Base-by-base conservation (phyloP, 2,329 filamentous ascomycete genomes). In the Sarocladiaceae sp. region DNA sequence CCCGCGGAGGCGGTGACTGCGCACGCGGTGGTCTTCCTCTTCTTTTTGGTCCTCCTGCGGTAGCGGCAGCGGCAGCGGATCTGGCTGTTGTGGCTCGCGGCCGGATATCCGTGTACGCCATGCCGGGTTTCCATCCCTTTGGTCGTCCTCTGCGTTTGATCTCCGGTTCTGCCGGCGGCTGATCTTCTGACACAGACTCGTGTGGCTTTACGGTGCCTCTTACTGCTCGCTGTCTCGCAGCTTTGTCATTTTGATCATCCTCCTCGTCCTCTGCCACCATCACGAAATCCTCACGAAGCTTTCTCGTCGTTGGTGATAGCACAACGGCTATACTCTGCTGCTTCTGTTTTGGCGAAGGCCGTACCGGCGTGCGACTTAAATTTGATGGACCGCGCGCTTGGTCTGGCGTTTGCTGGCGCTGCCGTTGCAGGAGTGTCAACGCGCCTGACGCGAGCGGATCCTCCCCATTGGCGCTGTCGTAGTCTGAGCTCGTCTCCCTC, bases 1-100 rank as follows among this genome's bases (percentile, higher is more conserved):
- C 62, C 34, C 62, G 55, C 0, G 67, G 63, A 12, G 65, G 58
- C 13, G 63, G 64, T 4, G 64, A 63, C 3, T 61, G 55, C 21
- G 60, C 51, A 44, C 65, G 66, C 3, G 65, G 62, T 4, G 66
- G 68, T 3, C 70, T 65, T 6, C 72, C 69, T 18, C 67, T 61
- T 21, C 64, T 61, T 50, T 69, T 72, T 31, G 52, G 47, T 7
- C 29, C 55, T 53, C 55, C 51, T 6, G 52, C 51, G 16, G 52
- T 55, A 20, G 29, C 35, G 23, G 43, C 24, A 20, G 34, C 26
- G 24, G 23, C n/a, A 23, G n/a, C 16, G 37, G n/a, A 29, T 7
- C 24, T 31, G 10, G 29, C 19, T 10, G 27, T 23, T 32, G 19
- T 9, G 3, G 34, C 2, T 9, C 32, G 48, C 15, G 48, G 51